A percentile compares a stretch with the other conserved stretches of the same genome.
phyloP scores from a whole-genome alignment of 495 filamentous ascomycete genomes.

The Talaromyces wortmannii region DNA sequence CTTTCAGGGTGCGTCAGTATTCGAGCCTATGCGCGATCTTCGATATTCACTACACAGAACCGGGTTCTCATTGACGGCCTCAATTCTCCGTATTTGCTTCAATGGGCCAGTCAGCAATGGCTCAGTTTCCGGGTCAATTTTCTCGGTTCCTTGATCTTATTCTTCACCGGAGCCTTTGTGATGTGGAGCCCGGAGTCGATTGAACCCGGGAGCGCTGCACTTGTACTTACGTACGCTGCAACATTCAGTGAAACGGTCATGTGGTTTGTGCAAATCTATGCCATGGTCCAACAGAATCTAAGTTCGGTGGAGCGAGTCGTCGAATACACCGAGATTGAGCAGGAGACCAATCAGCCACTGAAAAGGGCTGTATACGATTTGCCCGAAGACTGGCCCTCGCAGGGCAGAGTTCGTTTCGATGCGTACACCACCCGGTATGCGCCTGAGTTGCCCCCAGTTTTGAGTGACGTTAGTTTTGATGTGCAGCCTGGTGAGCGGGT shows the following conservation, averaged over 20 bases:
- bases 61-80: slow-evolving; percentile 80
- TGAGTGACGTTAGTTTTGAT: slow-evolving; percentile 67
- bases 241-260: slow-evolving; percentile 97
- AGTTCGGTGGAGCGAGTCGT: slow-evolving; percentile 80
- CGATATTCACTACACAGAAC: slow-evolving; percentile 89
- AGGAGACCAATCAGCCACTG: slow-evolving; percentile 49
- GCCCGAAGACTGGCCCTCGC: slow-evolving; percentile 76
- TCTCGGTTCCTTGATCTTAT: slow-evolving; percentile 82
- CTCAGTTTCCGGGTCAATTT: slow-evolving; percentile 87
- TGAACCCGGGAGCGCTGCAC: slow-evolving; percentile 86
- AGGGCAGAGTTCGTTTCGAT: slow-evolving; percentile 65
- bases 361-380: slow-evolving; percentile 35
- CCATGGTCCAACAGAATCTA: slow-evolving; percentile 67
- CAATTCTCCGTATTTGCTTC: slow-evolving; percentile 85
- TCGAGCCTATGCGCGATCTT: slow-evolving; percentile 88
- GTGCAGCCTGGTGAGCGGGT: slow-evolving; percentile 68
- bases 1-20: slow-evolving; percentile 92
- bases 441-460: slow-evolving; percentile 62
- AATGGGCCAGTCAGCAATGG: slow-evolving; percentile 96
- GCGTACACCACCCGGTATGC: slow-evolving; percentile 72
- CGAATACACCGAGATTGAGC: slow-evolving; percentile 65
- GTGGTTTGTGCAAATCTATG: slow-evolving; percentile 76
- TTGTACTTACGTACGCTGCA: slow-evolving; percentile 95
- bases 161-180: slow-evolving; percentile 92
- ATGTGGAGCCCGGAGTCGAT: slow-evolving; percentile 75